phyloP scores from a whole-genome alignment of 164 flowering plant species.

The Liquidambar formosana region DNA sequence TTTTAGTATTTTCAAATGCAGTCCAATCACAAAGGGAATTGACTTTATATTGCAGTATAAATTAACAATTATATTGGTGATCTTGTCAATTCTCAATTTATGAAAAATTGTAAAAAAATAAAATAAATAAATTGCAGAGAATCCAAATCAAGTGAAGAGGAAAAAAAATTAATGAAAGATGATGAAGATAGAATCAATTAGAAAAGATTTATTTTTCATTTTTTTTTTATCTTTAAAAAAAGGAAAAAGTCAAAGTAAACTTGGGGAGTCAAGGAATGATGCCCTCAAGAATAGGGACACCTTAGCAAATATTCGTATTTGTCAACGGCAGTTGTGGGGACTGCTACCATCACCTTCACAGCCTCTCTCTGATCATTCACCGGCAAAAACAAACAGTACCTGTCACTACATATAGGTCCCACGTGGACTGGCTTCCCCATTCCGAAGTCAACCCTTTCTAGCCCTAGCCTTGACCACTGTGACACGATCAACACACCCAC shows the following conservation, averaged over 20 bases:
- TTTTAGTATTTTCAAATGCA: too few relatives aligned
- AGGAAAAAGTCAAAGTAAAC: constrained; percentile 3
- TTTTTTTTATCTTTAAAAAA: background rate
- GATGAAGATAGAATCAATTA: too few relatives aligned
- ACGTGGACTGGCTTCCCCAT: constrained; percentile 64
- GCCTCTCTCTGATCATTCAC: constrained; percentile 37
- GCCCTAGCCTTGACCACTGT: constrained; percentile 76
- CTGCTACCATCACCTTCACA: constrained; percentile 66
- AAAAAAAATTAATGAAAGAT: too few relatives aligned
- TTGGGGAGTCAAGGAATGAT: constrained; percentile 7
- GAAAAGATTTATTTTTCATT: too few relatives aligned
- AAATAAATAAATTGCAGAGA: too few relatives aligned
- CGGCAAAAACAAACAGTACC: constrained; percentile 66
- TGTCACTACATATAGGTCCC: constrained; percentile 50
- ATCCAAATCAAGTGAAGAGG: too few relatives aligned
- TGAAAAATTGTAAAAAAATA: too few relatives aligned
- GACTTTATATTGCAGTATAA: too few relatives aligned
- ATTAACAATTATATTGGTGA: too few relatives aligned
- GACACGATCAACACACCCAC: constrained; percentile 67
- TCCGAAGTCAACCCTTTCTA: constrained; percentile 75
- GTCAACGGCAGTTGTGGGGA: constrained; percentile 49
- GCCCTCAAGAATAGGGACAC: constrained; percentile 20
- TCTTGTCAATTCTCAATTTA: too few relatives aligned
- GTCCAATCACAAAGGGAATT: too few relatives aligned
- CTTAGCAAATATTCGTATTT: constrained; percentile 38